A percentile compares a stretch with the other conserved stretches of the same genome.
These are phyloP conservation scores for Lasiodiplodia citricola DNA, from an alignment of 2,329 filamentous ascomycete species.

Conservation along the genomic window DNA sequence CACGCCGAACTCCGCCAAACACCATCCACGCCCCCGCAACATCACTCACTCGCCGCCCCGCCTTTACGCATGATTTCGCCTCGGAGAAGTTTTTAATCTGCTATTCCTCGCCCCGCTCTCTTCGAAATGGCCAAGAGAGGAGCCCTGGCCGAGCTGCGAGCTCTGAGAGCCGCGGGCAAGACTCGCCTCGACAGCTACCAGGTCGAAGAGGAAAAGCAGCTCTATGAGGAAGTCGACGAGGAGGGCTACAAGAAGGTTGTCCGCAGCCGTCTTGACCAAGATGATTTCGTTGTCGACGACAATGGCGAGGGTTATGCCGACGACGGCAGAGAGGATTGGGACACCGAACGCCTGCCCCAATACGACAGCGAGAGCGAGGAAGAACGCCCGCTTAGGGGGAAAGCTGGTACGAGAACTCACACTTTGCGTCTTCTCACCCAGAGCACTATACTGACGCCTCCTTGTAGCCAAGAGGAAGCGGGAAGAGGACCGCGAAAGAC, in stretches of 20 bases:
- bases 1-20: slow-evolving; percentile 5
- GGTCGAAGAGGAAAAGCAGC: slow-evolving; percentile 78
- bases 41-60: background rate
- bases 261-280: slow-evolving; percentile 82
- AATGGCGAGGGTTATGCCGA: slow-evolving; percentile 97
- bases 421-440: background rate
- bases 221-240: slow-evolving; percentile 97
- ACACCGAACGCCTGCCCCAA: slow-evolving; percentile 68
- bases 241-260: slow-evolving; percentile 95
- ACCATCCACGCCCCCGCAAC: background rate
- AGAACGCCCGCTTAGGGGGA: slow-evolving; percentile 62
- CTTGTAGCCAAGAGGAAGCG: slow-evolving; percentile 78
- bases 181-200: slow-evolving; percentile 88
- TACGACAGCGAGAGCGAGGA: slow-evolving; percentile 76
- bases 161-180: slow-evolving; percentile 86
- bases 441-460: background rate
- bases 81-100: background rate
- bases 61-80: background rate
- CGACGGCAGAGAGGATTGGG: slow-evolving; percentile 78
- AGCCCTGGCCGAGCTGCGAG: slow-evolving; percentile 74
- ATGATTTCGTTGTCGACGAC: slow-evolving; percentile 98
- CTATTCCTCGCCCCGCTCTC: background rate
- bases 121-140: slow-evolving; percentile 38
- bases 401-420: slow-evolving; percentile 56
- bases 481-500: slow-evolving; percentile 83